Percentiles rank a stretch among this genome's conserved stretches.
Conservation (phyloP, 176 grass and related monocot species). For the barley (Hordeum vulgare) region MorexV3_pseudomolecules_assembly NC_058519.1:567967985-567968484, state of each 20-base stretch:
- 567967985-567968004: too few species aligned
- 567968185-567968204: background rate
- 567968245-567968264: background rate
- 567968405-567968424: background rate
- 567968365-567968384: background rate
- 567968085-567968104: too few species aligned
- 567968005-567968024: too few species aligned
- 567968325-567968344: background rate
- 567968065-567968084: too few species aligned
- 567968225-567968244: conserved; percentile 15
- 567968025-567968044: too few species aligned
- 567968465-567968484: background rate
- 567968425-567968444: background rate
- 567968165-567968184: background rate
- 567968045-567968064: too few species aligned
- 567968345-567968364: background rate
- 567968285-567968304: too few species aligned
- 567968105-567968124: too few species aligned
- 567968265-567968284: too few species aligned
- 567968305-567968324: background rate
- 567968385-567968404: background rate
- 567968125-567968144: too few species aligned
- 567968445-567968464: background rate
- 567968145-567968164: too few species aligned
- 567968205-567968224: background rate